These are phyloP conservation scores for Saccharomyces hybrid DNA, from an alignment of 1,139 yeast species.

Conservation along the genomic window DNA sequence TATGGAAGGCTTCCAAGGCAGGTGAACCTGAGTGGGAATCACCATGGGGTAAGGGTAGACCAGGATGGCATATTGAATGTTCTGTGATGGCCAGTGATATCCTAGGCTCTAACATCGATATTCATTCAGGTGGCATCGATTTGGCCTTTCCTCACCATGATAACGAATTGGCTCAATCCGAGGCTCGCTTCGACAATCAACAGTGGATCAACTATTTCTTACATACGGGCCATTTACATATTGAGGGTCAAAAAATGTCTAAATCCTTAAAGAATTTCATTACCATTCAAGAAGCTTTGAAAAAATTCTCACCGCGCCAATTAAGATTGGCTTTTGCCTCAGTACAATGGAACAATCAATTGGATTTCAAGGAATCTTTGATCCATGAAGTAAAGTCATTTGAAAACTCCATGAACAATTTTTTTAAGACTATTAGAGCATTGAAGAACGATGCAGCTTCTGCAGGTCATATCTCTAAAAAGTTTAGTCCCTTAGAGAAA, in stretches of 20 bases:
- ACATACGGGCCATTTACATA: constrained; percentile 96
- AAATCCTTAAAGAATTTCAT: constrained; percentile 91
- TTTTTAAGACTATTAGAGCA: constrained; percentile 79
- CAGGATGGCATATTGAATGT: constrained; percentile 99
- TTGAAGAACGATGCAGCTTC: constrained; percentile 46
- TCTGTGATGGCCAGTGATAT: constrained; percentile 96
- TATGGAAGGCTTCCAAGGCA: constrained; percentile 94
- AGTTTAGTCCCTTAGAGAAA: constrained; percentile 46
- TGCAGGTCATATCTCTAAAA: constrained; percentile 41
- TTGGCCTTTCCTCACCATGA: constrained; percentile 99
- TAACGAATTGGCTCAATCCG: constrained; percentile 94
- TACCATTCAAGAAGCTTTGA: constrained; percentile 85
- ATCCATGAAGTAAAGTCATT: constrained; percentile 67
- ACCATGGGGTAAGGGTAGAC: constrained; percentile 97
- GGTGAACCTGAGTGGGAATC: constrained; percentile 97
- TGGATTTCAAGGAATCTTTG: constrained; percentile 83
- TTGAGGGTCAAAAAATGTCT: constrained; percentile 97
- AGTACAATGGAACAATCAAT: constrained; percentile 85
- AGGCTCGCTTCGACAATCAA: constrained; percentile 78
- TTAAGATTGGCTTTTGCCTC: constrained; percentile 83
- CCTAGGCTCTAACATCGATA: constrained; percentile 77
- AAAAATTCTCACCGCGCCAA: constrained; percentile 65
- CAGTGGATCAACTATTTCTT: constrained; percentile 97
- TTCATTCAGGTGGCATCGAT: constrained; percentile 96
- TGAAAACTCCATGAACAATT: constrained; percentile 70